phyloP scores from a whole-genome alignment of 352 stramenopile species.

The Globisporangium paroecandrum region DNA sequence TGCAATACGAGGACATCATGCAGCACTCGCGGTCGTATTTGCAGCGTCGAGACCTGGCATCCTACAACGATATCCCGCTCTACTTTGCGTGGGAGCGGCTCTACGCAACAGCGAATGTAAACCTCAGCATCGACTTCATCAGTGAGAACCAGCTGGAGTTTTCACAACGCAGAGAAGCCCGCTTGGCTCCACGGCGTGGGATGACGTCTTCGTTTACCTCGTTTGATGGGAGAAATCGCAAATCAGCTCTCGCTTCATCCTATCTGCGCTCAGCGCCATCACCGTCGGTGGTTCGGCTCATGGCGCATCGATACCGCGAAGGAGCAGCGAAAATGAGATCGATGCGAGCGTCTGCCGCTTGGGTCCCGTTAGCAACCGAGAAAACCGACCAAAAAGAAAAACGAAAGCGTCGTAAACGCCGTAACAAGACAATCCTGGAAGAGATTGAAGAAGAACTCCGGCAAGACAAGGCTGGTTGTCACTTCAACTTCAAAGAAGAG shows the following conservation, averaged over 20 bases:
- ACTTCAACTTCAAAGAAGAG: not conserved
- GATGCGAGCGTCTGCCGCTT: not conserved
- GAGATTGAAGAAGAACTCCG: conserved; percentile 18
- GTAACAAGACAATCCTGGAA: conserved; percentile 16
- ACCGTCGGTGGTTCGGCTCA: conserved; percentile 28
- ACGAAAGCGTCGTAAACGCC: conserved; percentile 1
- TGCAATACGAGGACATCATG: conserved; percentile 38
- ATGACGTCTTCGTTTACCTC: conserved; percentile 27
- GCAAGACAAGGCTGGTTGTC: not conserved
- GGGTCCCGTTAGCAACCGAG: not conserved
- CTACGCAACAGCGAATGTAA: conserved; percentile 41
- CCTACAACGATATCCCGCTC: conserved; percentile 44
- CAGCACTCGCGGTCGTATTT: conserved; percentile 28
- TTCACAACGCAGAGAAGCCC: conserved; percentile 28
- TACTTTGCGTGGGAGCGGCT: conserved; percentile 58
- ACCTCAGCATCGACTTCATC: conserved; percentile 45
- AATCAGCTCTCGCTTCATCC: conserved; percentile 26
- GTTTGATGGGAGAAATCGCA: conserved; percentile 28
- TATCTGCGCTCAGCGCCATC: conserved; percentile 33
- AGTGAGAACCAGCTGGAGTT: conserved; percentile 30
- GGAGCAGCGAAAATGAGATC: conserved; percentile 28
- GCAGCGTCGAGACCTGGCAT: conserved; percentile 38
- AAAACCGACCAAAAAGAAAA: not conserved
- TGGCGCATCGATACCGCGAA: conserved; percentile 32
- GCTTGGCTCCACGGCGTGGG: conserved; percentile 31